Percentiles rank a stretch among this genome's conserved stretches.
Conservation (phyloP, 192 early-diverging fungal species). For the Rhizoclosmatium sp. region DNA sequence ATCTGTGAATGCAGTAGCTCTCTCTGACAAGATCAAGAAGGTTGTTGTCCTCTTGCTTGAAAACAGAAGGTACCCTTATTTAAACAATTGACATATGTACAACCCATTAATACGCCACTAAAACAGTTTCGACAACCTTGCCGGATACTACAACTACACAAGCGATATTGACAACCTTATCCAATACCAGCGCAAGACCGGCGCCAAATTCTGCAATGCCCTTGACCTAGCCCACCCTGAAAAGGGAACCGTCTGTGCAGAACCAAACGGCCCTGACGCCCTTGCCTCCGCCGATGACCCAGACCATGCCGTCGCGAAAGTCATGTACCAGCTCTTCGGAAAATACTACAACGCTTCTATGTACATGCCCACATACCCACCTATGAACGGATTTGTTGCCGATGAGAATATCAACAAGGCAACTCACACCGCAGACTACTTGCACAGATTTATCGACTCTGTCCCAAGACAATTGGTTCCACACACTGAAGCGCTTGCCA, state of each 20-base stretch:
- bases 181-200: conserved; percentile 11
- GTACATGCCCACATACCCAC: background rate
- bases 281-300: background rate
- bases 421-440: background rate
- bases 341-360: background rate
- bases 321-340: background rate
- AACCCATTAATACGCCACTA: background rate
- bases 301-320: background rate
- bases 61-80: background rate
- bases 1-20: background rate
- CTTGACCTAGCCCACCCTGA: background rate
- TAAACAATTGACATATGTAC: background rate
- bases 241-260: conserved; percentile 5
- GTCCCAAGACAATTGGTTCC: background rate
- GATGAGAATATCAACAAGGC: background rate
- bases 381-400: conserved; percentile 17
- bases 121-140: conserved; percentile 20
- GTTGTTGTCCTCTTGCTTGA: background rate
- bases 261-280: background rate
- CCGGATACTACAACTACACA: conserved; percentile 29
- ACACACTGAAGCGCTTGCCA: conserved; percentile 12
- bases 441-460: background rate
- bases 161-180: conserved; percentile 26
- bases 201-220: conserved; percentile 16
- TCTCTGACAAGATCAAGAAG: background rate